These are phyloP conservation scores for Hypoxylon sp. DNA, from an alignment of 2,329 filamentous ascomycete species.

Conservation along the genomic window DNA sequence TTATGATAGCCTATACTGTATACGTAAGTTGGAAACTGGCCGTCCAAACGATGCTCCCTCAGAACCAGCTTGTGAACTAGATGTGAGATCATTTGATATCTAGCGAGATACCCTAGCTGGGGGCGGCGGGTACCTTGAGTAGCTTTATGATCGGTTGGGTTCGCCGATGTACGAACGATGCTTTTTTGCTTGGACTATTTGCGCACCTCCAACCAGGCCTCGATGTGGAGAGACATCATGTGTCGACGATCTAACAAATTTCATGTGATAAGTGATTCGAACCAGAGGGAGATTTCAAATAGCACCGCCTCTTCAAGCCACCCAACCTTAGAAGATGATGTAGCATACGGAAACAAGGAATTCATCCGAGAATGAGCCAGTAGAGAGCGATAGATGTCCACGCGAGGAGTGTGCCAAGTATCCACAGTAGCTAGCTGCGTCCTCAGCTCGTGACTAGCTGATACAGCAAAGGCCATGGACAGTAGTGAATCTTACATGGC, in stretches of 20 bases:
- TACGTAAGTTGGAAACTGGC: slow-evolving; percentile 42
- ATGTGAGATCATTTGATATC: slow-evolving; percentile 43
- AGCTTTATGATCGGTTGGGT: slow-evolving; percentile 32
- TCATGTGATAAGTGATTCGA: slow-evolving; percentile 42
- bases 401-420: slow-evolving; percentile 7
- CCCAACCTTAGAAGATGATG: slow-evolving; percentile 4
- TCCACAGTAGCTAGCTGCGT: slow-evolving; percentile 10
- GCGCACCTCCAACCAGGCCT: slow-evolving; percentile 15
- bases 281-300: slow-evolving; percentile 12
- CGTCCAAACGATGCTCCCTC: slow-evolving; percentile 29
- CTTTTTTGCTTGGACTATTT: slow-evolving; percentile 18
- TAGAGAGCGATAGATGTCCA: slow-evolving; percentile 14
- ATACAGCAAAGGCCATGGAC: slow-evolving; percentile 6
- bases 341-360: slow-evolving; percentile 11
- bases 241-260: slow-evolving; percentile 41
- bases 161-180: slow-evolving; percentile 8
- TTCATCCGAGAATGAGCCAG: slow-evolving; percentile 6
- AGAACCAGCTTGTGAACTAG: slow-evolving; percentile 32
- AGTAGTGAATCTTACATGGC: slow-evolving; percentile 10
- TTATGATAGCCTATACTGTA: slow-evolving; percentile 21
- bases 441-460: slow-evolving; percentile 11
- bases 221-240: slow-evolving; percentile 38
- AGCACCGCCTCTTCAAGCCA: slow-evolving; percentile 34
- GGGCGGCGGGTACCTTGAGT: slow-evolving; percentile 28
- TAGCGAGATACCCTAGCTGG: slow-evolving; percentile 12